Percentiles rank a stretch among this genome's conserved stretches.
Conservation (phyloP, 306 rosid species). For the Sesbania bispinosa region DNA sequence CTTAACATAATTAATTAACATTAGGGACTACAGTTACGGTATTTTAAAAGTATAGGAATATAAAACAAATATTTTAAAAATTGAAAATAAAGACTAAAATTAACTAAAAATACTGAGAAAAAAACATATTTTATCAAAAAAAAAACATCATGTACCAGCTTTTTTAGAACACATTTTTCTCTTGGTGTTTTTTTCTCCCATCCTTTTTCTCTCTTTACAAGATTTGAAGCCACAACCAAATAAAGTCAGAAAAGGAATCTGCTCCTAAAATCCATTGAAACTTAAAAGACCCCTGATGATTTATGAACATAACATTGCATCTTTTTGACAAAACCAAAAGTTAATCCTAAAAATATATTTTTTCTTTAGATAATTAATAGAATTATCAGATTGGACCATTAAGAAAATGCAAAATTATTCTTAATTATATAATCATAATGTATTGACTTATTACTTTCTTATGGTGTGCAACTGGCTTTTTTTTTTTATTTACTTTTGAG, state of each 20-base stretch:
- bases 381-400: neutral
- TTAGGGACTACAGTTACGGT: too few species aligned
- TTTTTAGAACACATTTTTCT: too few species aligned
- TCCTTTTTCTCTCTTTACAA: neutral
- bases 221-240: constrained; percentile 23
- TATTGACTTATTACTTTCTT: neutral
- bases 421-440: neutral
- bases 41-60: too few species aligned
- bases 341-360: neutral
- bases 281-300: neutral
- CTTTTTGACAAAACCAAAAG: constrained; percentile 19
- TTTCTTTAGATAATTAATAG: neutral
- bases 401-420: neutral
- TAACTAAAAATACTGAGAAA: too few species aligned
- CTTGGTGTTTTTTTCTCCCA: neutral
- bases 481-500: too few species aligned
- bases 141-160: neutral
- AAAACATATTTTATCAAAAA: too few species aligned
- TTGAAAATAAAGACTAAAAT: too few species aligned
- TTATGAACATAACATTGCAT: constrained; percentile 20
- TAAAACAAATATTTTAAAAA: too few species aligned
- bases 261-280: constrained; percentile 25
- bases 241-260: constrained; percentile 31
- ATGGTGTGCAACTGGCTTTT: neutral
- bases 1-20: too few species aligned